Evolutionary conservation across 192 early-diverging fungal genomes (phyloP), one percentile per base, ranked within the genome.

Genomic region (Linnemannia schmuckeri): DNA sequence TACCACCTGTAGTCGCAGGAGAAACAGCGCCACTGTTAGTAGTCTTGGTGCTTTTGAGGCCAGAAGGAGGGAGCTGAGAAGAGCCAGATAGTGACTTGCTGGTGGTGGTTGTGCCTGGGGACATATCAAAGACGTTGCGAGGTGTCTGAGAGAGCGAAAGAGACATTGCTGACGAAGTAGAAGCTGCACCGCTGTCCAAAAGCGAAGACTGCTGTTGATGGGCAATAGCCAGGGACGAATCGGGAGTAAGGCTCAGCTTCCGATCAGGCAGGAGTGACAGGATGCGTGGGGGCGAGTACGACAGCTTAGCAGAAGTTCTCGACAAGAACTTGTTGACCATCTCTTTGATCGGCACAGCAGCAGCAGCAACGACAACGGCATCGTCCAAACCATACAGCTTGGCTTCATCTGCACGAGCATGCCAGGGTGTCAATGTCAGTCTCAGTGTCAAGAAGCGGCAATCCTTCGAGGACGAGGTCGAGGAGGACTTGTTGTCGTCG

Each of bases 341-440:
- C 18, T 47, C 74, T 49, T 75, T 79, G 49, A 75, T 69, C 8
- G 78, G 78, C 0, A 55, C 49, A 22, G 75, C 63, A 27, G 66
- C 54, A 20, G 52, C 30, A 35, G 75, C 76, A n/a, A 40, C 54
- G 13, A 37, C 30, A 20, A 71, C 72, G n/a, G 22, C 30, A 49
- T 71, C 57, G 1, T 52, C 81, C 20, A 54, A 40, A 6, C 87
- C 87, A 78, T 90, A 90, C 30, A 90, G 82, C 52, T 78, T 70
- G 1, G 73, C 40, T 27, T 90, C 89, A 20, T 81, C 80, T 10
- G 87, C 89, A 38, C 89, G 83, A 55, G 80, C 83, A 71, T 88
- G 83, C 82, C 86, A 89, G 7, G 89, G 89, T 0, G 89, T 89
- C 70, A 89, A 55, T 2, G 89, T 89, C 40, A 89, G 35, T 30